Percentiles rank a stretch among this genome's conserved stretches.
phyloP scores from a whole-genome alignment of 164 flowering plant species.

The Annona squamosa region DNA sequence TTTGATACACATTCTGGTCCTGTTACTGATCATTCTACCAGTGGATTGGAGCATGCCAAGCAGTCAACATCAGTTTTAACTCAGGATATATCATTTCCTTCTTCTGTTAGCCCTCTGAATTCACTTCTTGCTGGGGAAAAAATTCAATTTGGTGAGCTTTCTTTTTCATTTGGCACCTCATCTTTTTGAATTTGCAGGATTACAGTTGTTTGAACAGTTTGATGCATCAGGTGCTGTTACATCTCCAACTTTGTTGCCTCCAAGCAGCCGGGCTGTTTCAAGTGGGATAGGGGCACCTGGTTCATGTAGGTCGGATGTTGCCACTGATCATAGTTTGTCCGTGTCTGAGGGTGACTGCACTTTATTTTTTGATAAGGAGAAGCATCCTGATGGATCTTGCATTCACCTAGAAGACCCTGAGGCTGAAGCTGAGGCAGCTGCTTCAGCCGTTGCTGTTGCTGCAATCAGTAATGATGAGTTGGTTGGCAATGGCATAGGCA shows the following conservation, averaged over 20 bases:
- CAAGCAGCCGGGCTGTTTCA: constrained; percentile 45
- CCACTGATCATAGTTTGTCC: constrained; percentile 36
- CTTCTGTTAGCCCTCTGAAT: constrained; percentile 61
- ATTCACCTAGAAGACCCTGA: constrained; percentile 57
- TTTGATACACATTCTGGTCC: constrained; percentile 44
- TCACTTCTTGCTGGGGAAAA: constrained; percentile 94
- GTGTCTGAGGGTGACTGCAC: constrained; percentile 37
- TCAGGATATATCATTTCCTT: constrained; percentile 60
- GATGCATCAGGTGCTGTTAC: constrained; percentile 78
- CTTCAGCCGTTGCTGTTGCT: constrained; percentile 94
- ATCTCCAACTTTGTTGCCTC: constrained; percentile 73
- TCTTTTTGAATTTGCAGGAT: neutral
- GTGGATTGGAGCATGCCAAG: constrained; percentile 37
- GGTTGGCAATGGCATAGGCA: constrained; percentile 42
- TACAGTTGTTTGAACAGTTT: neutral
- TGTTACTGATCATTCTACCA: constrained; percentile 39
- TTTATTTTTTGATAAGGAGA: constrained; percentile 55
- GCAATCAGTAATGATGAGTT: constrained; percentile 74
- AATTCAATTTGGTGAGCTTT: constrained; percentile 83
- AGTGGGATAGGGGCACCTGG: constrained; percentile 57
- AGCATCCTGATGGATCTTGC: constrained; percentile 42
- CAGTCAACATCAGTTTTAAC: constrained; percentile 48
- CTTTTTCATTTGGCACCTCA: no score
- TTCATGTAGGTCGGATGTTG: constrained; percentile 38
- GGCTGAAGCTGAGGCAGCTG: constrained; percentile 74